Evolutionary conservation across 805 yeast genomes (phyloP), one percentile per base, ranked within the genome.

Genomic region (Barnettozyma siamensis): DNA sequence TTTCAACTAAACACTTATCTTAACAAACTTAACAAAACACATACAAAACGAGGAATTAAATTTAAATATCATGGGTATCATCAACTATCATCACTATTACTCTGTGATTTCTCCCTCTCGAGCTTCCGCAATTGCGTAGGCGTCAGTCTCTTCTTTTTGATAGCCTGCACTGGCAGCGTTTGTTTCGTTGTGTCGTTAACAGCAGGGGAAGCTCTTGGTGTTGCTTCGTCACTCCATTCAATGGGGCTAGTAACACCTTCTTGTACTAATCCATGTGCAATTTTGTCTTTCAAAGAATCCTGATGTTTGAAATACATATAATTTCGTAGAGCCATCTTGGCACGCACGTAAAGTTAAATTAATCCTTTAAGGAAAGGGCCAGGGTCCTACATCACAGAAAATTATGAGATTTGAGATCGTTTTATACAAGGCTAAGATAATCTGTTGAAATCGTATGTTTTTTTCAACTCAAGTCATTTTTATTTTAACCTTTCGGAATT

Each of bases 281-380:
- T 69, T 31, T 54, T 57, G n/a, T 51, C 50, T 13, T 62, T 69
- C 7, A 58, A 35, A 4, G 52, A 51, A 43, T 66, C 71, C 15
- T 54, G 51, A 38, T 69, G 75, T 43, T 67, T 69, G 46, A 53
- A 64, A 51, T 69, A 69, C 38, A 69, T 59, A 44, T 69, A 69
- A 48, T 69, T 69, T 45, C 70, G 66, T 7, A 69, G 54, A 1
- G 75, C 75, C 75, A 69, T 69, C 2, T 10, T 31, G 18, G 5
- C 19, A 17, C 18, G n/a, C n/a, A n/a, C n/a, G n/a, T n/a, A n/a
- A n/a, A n/a, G n/a, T n/a, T n/a, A n/a, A n/a, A n/a, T n/a, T n/a
- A n/a, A n/a, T n/a, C n/a, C n/a, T n/a, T n/a, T n/a, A n/a, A 4
- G 17, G 12, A n/a, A 18, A 17, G 19, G 27, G 35, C 21, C n/a